Conservation (phyloP, 225 moss, liverwort and hornwort species). For the Anthoceros angustus region DNA sequence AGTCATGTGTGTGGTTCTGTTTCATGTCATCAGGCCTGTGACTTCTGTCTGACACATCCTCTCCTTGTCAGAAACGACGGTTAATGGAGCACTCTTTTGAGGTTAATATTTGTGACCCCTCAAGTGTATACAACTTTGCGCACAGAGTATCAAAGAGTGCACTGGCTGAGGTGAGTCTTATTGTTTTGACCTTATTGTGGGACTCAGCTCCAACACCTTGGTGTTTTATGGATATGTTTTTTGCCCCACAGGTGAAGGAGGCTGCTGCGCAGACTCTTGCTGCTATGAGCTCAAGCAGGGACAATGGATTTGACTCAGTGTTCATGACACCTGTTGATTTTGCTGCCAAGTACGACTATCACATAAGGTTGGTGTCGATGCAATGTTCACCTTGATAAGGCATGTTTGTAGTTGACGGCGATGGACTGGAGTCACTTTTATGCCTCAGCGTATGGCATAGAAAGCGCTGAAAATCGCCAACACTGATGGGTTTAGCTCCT, state of each 20-base stretch:
- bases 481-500: conserved; percentile 1
- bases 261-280: conserved; percentile 54
- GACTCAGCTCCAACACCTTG: neutral
- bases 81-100: conserved; percentile 46
- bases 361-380: conserved; percentile 40
- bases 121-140: conserved; percentile 50
- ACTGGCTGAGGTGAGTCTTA: conserved; percentile 34
- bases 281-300: conserved; percentile 43
- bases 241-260: conserved; percentile 40
- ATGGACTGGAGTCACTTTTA: conserved; percentile 40
- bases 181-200: neutral
- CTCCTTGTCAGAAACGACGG: conserved; percentile 6
- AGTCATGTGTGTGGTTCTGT: neutral
- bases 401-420: conserved; percentile 3
- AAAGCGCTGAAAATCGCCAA: conserved; percentile 78
- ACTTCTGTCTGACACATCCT: neutral
- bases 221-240: neutral
- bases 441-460: conserved; percentile 38
- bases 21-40: neutral
- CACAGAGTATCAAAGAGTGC: conserved; percentile 68
- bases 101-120: conserved; percentile 56
- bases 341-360: conserved; percentile 69
- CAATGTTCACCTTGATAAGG: neutral
- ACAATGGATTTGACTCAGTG: conserved; percentile 55
- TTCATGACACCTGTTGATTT: conserved; percentile 74